Conservation (phyloP, 306 rosid species). For the Ammopiptanthus mongolicus region DNA sequence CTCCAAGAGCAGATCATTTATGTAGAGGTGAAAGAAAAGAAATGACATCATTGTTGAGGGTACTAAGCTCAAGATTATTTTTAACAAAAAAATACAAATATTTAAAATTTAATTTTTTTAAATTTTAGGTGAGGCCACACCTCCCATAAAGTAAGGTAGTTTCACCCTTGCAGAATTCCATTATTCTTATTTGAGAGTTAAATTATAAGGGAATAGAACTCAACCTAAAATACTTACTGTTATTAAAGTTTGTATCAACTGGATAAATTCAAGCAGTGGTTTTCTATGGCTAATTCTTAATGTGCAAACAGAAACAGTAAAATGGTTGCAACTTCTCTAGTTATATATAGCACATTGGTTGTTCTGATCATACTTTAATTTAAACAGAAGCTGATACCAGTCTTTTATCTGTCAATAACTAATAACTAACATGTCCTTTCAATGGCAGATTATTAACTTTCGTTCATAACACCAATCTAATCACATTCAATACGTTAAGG, state of each 20-base stretch:
- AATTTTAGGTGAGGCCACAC: neutral
- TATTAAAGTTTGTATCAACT: neutral
- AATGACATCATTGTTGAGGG: no score
- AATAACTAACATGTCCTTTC: neutral
- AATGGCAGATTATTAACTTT: neutral
- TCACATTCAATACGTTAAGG: neutral
- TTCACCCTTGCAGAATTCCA: neutral
- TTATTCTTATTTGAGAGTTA: neutral
- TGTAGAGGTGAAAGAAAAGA: no score
- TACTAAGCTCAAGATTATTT: no score
- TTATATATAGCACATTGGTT: neutral
- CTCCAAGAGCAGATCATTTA: neutral
- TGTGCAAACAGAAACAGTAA: neutral
- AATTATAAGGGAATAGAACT: no score
- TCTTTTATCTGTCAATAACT: neutral
- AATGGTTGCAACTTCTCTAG: neutral
- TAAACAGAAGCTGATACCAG: neutral
- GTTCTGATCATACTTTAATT: neutral
- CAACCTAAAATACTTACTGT: neutral
- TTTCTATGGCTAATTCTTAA: neutral
- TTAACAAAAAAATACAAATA: no score
- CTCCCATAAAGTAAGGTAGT: neutral
- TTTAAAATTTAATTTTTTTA: no score
- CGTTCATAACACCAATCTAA: constrained; percentile 1
- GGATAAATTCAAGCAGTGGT: neutral